Percentiles rank a stretch among this genome's conserved stretches.
Evolutionary conservation across 2,329 filamentous ascomycete species (phyloP).

Genomic region (Alternaria postmessia): DNA sequence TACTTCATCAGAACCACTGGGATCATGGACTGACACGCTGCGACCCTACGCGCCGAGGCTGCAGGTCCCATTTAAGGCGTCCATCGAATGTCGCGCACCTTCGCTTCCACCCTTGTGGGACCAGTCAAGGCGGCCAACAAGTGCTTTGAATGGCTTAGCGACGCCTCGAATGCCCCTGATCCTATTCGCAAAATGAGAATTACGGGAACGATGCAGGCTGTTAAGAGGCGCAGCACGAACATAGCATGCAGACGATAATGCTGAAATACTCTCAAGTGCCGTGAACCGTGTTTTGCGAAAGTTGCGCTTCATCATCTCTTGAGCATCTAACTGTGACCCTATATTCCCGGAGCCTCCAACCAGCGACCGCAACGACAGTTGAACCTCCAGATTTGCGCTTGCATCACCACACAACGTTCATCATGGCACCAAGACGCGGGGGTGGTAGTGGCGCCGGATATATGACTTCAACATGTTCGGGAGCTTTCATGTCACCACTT

Average conservation of each 20-base stretch:
- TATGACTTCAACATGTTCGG: conserved; percentile 19
- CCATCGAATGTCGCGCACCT: background rate
- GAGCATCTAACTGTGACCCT: background rate
- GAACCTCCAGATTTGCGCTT: background rate
- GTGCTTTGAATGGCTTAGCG: background rate
- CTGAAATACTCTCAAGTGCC: background rate
- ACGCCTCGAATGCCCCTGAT: background rate
- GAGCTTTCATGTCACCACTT: conserved; percentile 18
- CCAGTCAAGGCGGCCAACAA: conserved; percentile 4
- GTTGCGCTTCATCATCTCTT: background rate
- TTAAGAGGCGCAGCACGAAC: conserved; percentile 2
- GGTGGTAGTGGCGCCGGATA: conserved; percentile 12
- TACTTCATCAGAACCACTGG: background rate
- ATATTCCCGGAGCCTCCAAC: background rate
- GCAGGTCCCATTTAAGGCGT: background rate
- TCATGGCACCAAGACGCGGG: conserved; percentile 37
- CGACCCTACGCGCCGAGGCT: background rate
- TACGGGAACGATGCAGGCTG: conserved; percentile 1
- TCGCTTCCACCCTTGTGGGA: conserved; percentile 3
- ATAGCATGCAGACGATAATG: background rate
- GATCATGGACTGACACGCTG: too few species aligned
- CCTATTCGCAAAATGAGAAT: background rate
- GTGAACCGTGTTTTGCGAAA: background rate
- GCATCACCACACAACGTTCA: background rate
- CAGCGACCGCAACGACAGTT: background rate